phyloP scores from a whole-genome alignment of 2,329 filamentous ascomycete species.

The Diatrype stigma region DNA sequence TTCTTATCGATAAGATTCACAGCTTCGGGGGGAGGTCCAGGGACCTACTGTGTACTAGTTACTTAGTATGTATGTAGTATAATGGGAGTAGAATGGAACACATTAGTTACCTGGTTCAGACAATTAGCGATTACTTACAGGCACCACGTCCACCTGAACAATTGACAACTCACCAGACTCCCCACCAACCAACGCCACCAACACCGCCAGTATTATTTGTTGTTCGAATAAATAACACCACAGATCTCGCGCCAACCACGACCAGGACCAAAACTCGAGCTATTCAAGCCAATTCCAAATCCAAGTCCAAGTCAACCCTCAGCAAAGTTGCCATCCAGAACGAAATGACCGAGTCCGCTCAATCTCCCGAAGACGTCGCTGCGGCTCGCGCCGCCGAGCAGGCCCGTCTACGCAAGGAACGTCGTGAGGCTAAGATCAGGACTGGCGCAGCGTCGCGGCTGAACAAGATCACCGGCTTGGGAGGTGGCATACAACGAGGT shows the following conservation, averaged over 20 bases:
- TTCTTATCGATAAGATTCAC: background rate
- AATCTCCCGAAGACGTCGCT: slow-evolving; percentile 40
- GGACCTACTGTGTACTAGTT: too few relatives aligned
- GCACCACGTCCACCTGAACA: background rate
- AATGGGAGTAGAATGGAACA: too few relatives aligned
- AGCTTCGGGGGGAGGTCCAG: too few relatives aligned
- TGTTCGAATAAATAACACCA: too few relatives aligned
- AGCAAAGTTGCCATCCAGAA: background rate
- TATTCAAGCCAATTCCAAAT: too few relatives aligned
- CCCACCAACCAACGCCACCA: too few relatives aligned
- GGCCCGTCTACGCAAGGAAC: slow-evolving; percentile 72
- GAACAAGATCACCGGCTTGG: slow-evolving; percentile 70
- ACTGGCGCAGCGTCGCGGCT: slow-evolving; percentile 66
- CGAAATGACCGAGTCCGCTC: slow-evolving; percentile 24
- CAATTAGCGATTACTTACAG: too few relatives aligned
- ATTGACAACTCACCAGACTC: background rate
- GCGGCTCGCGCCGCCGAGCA: slow-evolving; percentile 56
- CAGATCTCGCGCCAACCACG: too few relatives aligned
- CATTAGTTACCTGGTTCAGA: too few relatives aligned
- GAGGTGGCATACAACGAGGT: slow-evolving; percentile 52
- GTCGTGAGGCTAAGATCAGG: slow-evolving; percentile 73
- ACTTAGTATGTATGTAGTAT: too few relatives aligned
- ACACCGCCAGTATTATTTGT: too few relatives aligned
- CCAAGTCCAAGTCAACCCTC: slow-evolving; percentile 3
- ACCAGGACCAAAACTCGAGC: too few relatives aligned